A percentile compares a stretch with the other conserved stretches of the same genome.
phyloP scores from a whole-genome alignment of 1,284 basidiomycete genomes.

The Abortiporus biennis region DNA sequence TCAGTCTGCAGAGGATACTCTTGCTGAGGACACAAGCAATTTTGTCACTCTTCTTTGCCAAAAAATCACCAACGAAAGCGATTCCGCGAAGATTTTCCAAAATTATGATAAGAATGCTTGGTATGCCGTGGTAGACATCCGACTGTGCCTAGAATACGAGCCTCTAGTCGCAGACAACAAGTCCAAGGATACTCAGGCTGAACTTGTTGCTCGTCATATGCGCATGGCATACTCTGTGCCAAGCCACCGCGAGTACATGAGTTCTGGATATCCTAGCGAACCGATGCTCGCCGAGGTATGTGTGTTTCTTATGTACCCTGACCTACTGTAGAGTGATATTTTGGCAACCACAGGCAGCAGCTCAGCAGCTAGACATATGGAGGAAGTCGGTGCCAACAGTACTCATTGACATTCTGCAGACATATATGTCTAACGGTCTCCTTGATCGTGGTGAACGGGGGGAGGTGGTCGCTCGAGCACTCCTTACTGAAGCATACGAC shows the following conservation, averaged over 20 bases:
- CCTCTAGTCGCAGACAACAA: no score
- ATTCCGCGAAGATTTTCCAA: no score
- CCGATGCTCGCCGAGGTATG: constrained; percentile 9
- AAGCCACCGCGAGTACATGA: constrained; percentile 6
- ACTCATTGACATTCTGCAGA: constrained; percentile 4
- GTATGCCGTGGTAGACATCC: no score
- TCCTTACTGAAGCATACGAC: constrained; percentile 8
- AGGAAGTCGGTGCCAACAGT: not conserved
- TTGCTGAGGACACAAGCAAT: no score
- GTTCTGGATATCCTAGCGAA: constrained; percentile 11
- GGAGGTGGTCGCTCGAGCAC: constrained; percentile 5
- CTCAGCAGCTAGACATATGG: not conserved
- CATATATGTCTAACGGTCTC: not conserved
- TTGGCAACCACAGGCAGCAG: not conserved
- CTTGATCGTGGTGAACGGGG: constrained; percentile 8
- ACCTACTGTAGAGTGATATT: not conserved
- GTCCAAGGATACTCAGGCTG: no score
- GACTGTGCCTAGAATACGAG: no score
- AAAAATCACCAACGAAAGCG: no score
- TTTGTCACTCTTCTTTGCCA: no score
- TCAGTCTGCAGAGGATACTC: no score
- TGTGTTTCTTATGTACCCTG: not conserved
- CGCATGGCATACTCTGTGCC: constrained; percentile 5
- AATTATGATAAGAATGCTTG: no score
- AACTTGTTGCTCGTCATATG: constrained; percentile 9